phyloP scores from a whole-genome alignment of 1,284 basidiomycete genomes.

The Agroathelia rolfsii region DNA sequence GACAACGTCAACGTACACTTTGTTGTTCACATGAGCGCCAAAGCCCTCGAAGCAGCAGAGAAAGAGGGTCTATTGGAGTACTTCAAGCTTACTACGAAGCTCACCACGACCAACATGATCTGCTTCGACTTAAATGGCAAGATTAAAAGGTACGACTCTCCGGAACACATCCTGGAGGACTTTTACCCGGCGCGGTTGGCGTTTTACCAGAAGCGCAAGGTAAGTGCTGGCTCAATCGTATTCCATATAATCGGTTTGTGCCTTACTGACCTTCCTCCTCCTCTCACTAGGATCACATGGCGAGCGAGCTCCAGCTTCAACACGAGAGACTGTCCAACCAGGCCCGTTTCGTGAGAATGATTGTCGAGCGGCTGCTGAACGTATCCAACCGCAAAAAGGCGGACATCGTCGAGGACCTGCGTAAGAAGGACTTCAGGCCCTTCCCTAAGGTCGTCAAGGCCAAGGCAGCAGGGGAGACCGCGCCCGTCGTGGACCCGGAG shows the following conservation, averaged over 20 bases:
- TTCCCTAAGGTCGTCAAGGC: conserved; percentile 76
- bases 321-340: conserved; percentile 91
- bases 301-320: conserved; percentile 74
- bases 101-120: conserved; percentile 96
- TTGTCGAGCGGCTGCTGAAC: conserved; percentile 81
- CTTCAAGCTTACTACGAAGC: conserved; percentile 82
- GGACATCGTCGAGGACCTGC: conserved; percentile 80
- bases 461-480: conserved; percentile 63
- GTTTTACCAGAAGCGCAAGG: conserved; percentile 94
- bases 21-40: conserved; percentile 72
- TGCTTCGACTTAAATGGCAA: conserved; percentile 95
- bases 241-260: not conserved
- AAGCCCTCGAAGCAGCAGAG: conserved; percentile 81
- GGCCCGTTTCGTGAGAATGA: conserved; percentile 96
- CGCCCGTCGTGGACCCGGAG: conserved; percentile 53
- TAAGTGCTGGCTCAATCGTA: conserved; percentile 20
- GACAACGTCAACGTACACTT: conserved; percentile 93
- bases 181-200: conserved; percentile 88
- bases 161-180: conserved; percentile 90
- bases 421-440: conserved; percentile 77
- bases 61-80: conserved; percentile 83
- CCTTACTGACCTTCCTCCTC: too few relatives aligned
- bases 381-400: conserved; percentile 89
- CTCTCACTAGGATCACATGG: conserved; percentile 64
- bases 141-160: conserved; percentile 87